Base-by-base conservation (phyloP, 2,329 filamentous ascomycete species). In the Alternaria ventricosa region DNA sequence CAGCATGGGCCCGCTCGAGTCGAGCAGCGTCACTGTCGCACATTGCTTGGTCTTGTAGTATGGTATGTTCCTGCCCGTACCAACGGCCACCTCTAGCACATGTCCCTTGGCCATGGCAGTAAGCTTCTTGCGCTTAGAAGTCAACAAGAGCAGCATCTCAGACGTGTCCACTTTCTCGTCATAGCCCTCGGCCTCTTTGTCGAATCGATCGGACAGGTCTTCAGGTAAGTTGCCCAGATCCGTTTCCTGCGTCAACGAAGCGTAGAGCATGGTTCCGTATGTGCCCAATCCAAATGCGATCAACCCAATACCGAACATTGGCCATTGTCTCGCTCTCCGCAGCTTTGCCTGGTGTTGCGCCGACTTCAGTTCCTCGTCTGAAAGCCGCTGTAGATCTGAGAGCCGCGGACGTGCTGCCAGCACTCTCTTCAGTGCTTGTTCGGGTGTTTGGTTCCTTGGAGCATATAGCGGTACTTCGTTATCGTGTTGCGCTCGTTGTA, bases 51-150 rank as follows among this genome's bases (percentile, higher is more conserved):
- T 77, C 15, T 76, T 75, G 69, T 83, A 86, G 74, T 82, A 85
- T 12, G 78, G 72, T 64, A 82, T 75, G 63, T 85, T 85, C 65
- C 84, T 76, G 15, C 83, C 84, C 0, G 84, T 85, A 7, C 84
- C 84, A 49, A 82, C 84, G 20, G 82, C 81, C 13, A 82, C 82
- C 71, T 86, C 84, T 36, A 85, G 69, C 13, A 86, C 83, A 71
- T 86, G 77, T 1, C 84, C 84, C 12, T 69, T 72, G 60, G 81
- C 84, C 68, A 77, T 75, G 36, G 70, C 64, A 4, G 79, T 78
- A 25, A 86, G 73, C 63, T 78, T 72, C 65, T 79, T 79, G 54
- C 84, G 79, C 55, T 78, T 75, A 47, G 69, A 70, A 25, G 74
- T 81, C 57, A 85, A 69, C 22, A 83, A 76, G 64, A 81, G 79